These are phyloP conservation scores for Phytopythium mirpurense DNA, from an alignment of 352 stramenopile species.

Conservation along the genomic window DNA sequence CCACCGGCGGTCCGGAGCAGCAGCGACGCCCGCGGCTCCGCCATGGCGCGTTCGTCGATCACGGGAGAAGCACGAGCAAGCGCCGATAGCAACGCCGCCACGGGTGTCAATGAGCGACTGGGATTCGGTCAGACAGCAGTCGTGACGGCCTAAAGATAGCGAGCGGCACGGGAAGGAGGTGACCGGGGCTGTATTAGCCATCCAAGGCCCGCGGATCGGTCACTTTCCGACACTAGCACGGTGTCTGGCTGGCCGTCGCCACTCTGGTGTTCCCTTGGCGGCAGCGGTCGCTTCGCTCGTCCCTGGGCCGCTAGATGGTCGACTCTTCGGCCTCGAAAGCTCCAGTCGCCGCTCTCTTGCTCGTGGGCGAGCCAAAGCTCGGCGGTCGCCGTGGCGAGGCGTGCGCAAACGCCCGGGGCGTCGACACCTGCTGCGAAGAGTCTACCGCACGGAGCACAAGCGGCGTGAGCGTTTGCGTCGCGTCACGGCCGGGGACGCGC, in stretches of 20 bases:
- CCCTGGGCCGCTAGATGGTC: neutral
- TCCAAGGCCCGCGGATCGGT: too few relatives aligned
- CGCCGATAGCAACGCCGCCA: too few relatives aligned
- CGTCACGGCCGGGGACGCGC: neutral
- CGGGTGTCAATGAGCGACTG: too few relatives aligned
- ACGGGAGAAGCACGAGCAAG: too few relatives aligned
- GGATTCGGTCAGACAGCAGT: too few relatives aligned
- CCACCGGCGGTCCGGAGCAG: neutral
- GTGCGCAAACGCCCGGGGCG: constrained; percentile 8
- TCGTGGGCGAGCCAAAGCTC: neutral
- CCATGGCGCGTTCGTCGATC: neutral
- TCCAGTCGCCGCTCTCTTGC: neutral
- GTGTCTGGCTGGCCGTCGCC: too few relatives aligned
- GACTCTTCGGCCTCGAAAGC: constrained; percentile 1
- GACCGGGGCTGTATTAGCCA: too few relatives aligned
- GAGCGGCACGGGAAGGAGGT: too few relatives aligned
- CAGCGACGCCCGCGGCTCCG: neutral
- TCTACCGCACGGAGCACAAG: neutral
- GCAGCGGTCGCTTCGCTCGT: neutral
- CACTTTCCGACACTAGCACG: too few relatives aligned
- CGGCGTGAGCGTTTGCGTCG: neutral
- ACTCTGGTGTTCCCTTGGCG: neutral
- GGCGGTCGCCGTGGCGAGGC: constrained; percentile 1
- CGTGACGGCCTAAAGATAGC: too few relatives aligned
- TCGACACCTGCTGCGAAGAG: constrained; percentile 14